A percentile compares a stretch with the other conserved stretches of the same genome.
Evolutionary conservation across 23 red algal genomes (phyloP).

Genomic region (Gracilaria caudata): DNA sequence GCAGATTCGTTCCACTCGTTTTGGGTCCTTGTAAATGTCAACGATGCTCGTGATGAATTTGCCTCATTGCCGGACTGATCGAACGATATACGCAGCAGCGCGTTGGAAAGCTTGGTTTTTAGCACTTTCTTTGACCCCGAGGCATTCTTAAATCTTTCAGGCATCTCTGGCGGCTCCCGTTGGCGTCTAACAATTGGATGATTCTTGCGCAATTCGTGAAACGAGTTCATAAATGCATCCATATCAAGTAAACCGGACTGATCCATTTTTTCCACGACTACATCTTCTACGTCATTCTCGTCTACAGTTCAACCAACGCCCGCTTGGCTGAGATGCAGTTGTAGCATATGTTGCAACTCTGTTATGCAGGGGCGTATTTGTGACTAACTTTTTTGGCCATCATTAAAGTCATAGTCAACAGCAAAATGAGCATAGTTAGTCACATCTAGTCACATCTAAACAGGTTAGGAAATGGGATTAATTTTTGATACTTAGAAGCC

Average conservation of each 20-base stretch:
- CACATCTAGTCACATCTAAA: no score
- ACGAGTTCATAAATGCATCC: neutral
- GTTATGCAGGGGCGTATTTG: no score
- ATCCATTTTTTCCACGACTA: conserved; percentile 8
- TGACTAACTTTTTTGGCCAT: no score
- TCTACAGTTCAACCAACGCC: neutral
- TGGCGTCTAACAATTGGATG: neutral
- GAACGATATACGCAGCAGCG: neutral
- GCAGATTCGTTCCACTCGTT: neutral
- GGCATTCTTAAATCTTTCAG: neutral
- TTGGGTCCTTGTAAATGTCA: neutral
- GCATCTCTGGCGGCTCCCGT: neutral
- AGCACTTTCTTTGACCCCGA: neutral
- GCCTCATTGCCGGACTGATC: neutral
- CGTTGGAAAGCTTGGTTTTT: neutral
- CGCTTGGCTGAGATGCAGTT: neutral
- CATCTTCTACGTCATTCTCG: neutral
- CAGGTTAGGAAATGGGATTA: no score
- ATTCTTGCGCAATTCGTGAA: neutral
- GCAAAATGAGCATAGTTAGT: no score
- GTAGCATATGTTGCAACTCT: neutral
- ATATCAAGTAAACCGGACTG: neutral
- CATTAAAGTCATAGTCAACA: no score
- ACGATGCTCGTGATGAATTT: neutral
- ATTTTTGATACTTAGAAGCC: no score